phyloP scores from a whole-genome alignment of 192 early-diverging fungal species.

The Mortierella alpina region DNA sequence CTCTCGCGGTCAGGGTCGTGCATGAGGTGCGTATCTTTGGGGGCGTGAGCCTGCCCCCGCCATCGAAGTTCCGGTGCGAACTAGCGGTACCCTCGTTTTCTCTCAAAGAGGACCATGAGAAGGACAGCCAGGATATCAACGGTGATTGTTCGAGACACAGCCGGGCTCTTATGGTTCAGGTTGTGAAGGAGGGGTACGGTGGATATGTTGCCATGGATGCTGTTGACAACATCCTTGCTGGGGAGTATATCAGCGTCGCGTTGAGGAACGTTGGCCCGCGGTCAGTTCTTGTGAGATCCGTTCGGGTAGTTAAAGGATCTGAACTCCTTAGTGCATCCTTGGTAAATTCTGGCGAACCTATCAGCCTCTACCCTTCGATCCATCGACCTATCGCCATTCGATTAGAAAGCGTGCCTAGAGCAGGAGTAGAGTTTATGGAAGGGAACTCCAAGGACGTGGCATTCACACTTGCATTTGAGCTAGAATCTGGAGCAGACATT shows the following conservation, averaged over 20 bases:
- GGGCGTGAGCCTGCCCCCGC: conserved; percentile 52
- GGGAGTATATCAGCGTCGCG: conserved; percentile 43
- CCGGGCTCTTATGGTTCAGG: conserved; percentile 15
- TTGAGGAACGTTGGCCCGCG: conserved; percentile 39
- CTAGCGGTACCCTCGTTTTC: not conserved
- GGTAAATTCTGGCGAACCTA: not conserved
- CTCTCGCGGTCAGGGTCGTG: conserved; percentile 64
- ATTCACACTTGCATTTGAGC: conserved; percentile 16
- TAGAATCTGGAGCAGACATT: not conserved
- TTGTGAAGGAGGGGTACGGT: conserved; percentile 27
- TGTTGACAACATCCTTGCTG: conserved; percentile 41
- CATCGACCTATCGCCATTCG: conserved; percentile 35
- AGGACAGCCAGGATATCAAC: not conserved
- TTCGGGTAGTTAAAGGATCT: conserved; percentile 16
- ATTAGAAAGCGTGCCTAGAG: not conserved
- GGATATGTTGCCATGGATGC: conserved; percentile 33
- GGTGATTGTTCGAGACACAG: not conserved
- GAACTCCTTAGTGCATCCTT: conserved; percentile 8
- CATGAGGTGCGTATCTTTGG: conserved; percentile 81
- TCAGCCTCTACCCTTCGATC: conserved; percentile 14
- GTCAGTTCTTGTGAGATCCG: conserved; percentile 17
- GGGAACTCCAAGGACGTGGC: not conserved
- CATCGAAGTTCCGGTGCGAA: conserved; percentile 36
- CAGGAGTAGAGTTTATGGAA: no score
- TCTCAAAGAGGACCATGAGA: not conserved